A percentile compares a stretch with the other conserved stretches of the same genome.
Conservation (phyloP, 2,329 filamentous ascomycete species). For the Exophiala xenobiotica region DNA sequence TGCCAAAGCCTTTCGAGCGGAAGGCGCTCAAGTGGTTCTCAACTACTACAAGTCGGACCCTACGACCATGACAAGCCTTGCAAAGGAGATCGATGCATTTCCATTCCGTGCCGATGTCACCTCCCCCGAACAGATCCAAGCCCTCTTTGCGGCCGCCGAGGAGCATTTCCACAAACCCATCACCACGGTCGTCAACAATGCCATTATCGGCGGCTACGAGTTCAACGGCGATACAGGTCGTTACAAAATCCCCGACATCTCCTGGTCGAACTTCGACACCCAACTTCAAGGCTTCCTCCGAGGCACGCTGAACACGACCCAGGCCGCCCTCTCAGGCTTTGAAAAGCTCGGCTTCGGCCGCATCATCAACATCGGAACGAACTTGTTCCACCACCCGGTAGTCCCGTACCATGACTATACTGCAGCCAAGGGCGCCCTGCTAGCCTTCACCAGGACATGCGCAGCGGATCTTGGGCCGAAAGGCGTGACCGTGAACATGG, state of each 20-base stretch:
- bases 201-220: conserved; percentile 24
- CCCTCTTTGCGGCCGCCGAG: conserved; percentile 17
- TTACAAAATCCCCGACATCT: conserved; percentile 19
- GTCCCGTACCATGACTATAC: conserved; percentile 30
- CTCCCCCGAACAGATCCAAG: conserved; percentile 12
- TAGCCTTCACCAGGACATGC: conserved; percentile 26
- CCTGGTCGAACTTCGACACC: conserved; percentile 22
- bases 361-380: conserved; percentile 28
- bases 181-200: conserved; percentile 28
- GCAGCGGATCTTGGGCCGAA: conserved; percentile 26
- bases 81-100: conserved; percentile 16
- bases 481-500: conserved; percentile 26
- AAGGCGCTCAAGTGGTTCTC: conserved; percentile 20
- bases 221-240: conserved; percentile 28
- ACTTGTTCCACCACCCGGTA: conserved; percentile 26
- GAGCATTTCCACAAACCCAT: conserved; percentile 18
- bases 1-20: conserved; percentile 15
- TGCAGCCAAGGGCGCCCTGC: conserved; percentile 24
- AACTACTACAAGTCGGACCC: conserved; percentile 21
- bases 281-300: conserved; percentile 24
- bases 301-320: conserved; percentile 26
- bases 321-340: conserved; percentile 24
- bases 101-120: conserved; percentile 24
- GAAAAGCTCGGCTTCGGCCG: conserved; percentile 17
- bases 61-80: conserved; percentile 3